Evolutionary conservation across 176 grass and related monocot genomes (phyloP).

Genomic region (Pontederia paniculata): DNA sequence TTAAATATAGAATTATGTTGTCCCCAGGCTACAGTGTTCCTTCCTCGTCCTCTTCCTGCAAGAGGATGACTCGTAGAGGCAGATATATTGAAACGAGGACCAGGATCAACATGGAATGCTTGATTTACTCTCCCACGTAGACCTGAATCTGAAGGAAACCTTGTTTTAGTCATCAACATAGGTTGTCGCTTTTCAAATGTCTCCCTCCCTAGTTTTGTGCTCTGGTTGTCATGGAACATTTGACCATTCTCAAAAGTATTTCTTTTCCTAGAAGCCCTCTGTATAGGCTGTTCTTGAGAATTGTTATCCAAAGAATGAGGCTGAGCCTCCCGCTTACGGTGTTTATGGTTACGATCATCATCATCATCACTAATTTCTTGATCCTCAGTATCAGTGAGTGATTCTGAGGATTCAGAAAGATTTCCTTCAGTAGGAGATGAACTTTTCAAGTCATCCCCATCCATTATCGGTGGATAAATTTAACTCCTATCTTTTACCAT

Average conservation of each 20-base stretch:
- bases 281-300: constrained; percentile 37
- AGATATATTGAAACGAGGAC: constrained; percentile 23
- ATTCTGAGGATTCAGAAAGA: constrained; percentile 56
- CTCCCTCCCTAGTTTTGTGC: constrained; percentile 32
- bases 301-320: constrained; percentile 44
- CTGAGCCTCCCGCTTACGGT: constrained; percentile 52
- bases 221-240: constrained; percentile 26
- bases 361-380: constrained; percentile 63
- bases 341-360: constrained; percentile 97
- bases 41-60: constrained; percentile 67
- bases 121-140: constrained; percentile 31
- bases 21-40: constrained; percentile 43
- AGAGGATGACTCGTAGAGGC: constrained; percentile 27
- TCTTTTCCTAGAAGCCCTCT: constrained; percentile 38
- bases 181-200: constrained; percentile 46
- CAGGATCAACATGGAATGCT: constrained; percentile 26
- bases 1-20: constrained; percentile 71
- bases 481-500: too few species aligned
- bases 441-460: constrained; percentile 7
- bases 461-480: background rate
- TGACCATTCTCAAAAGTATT: constrained; percentile 31
- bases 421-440: constrained; percentile 50
- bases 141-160: constrained; percentile 14
- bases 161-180: constrained; percentile 23
- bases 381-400: constrained; percentile 50